A percentile compares a stretch with the other conserved stretches of the same genome.
Evolutionary conservation across 805 yeast species (phyloP).

Genomic region (Metschnikowia colocasiae): DNA sequence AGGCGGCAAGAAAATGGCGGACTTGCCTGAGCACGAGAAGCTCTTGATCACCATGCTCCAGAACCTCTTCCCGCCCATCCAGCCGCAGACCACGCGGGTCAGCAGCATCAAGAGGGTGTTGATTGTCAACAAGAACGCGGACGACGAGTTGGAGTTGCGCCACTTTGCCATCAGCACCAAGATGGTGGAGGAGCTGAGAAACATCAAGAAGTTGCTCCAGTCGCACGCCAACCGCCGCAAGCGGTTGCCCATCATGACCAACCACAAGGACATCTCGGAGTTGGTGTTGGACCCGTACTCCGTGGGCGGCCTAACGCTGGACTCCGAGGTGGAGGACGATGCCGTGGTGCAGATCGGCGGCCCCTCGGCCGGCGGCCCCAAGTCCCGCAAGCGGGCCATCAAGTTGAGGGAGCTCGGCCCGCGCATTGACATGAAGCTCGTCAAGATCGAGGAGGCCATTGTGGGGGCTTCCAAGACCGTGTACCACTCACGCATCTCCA

Average conservation of each 20-base stretch:
- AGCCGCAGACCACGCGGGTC: conserved; percentile 77
- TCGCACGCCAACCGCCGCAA: conserved; percentile 59
- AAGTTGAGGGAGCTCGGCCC: conserved; percentile 94
- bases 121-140: conserved; percentile 70
- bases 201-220: conserved; percentile 65
- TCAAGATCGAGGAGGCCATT: conserved; percentile 86
- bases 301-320: conserved; percentile 77
- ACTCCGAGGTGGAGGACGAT: conserved; percentile 92
- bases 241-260: conserved; percentile 64
- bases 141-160: conserved; percentile 76
- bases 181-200: conserved; percentile 71
- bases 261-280: conserved; percentile 74
- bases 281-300: conserved; percentile 80
- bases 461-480: conserved; percentile 84
- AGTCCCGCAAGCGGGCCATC: conserved; percentile 70
- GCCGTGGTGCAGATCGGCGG: conserved; percentile 60
- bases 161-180: conserved; percentile 88
- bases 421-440: conserved; percentile 66
- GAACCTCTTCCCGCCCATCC: conserved; percentile 91
- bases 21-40: conserved; percentile 69
- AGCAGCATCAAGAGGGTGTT: conserved; percentile 77
- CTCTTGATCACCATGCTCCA: conserved; percentile 86
- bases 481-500: conserved; percentile 69
- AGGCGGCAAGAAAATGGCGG: conserved; percentile 46
- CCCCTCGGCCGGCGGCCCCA: conserved; percentile 14